A percentile compares a stretch with the other conserved stretches of the same genome.
These are phyloP conservation scores for Aspergillus pseudoterreus DNA, from an alignment of 2,329 filamentous ascomycete genomes.

Conservation along the genomic window DNA sequence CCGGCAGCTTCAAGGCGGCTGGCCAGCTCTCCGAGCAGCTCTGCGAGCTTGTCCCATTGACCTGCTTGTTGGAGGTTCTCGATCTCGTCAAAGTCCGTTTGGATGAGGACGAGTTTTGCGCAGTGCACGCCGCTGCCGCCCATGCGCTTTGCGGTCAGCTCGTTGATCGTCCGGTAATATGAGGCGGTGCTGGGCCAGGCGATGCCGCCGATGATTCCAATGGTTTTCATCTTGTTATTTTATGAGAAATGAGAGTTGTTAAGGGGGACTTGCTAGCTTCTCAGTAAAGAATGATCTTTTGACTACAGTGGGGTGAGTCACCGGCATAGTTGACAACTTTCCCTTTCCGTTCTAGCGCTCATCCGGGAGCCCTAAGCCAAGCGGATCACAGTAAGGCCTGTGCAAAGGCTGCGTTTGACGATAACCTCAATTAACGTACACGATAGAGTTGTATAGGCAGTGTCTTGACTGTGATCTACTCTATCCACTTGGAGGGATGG, in stretches of 20 bases:
- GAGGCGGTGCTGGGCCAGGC: slow-evolving; percentile 1
- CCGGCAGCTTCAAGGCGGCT: background rate
- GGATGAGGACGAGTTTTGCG: background rate
- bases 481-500: too few relatives aligned
- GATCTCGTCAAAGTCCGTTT: slow-evolving; percentile 1
- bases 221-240: slow-evolving; percentile 1
- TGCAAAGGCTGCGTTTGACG: too few relatives aligned
- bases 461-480: too few relatives aligned
- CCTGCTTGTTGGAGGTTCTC: background rate
- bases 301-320: too few relatives aligned
- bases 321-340: too few relatives aligned
- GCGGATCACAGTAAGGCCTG: too few relatives aligned
- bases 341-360: too few relatives aligned
- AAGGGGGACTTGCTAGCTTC: too few relatives aligned
- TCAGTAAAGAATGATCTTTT: too few relatives aligned
- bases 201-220: slow-evolving; percentile 4
- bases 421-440: too few relatives aligned
- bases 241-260: background rate
- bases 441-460: too few relatives aligned
- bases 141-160: background rate
- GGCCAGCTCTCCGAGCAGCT: background rate
- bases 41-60: background rate
- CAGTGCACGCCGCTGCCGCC: background rate
- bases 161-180: slow-evolving; percentile 1
- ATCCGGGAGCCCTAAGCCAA: too few relatives aligned